Conservation (phyloP, 108 stramenopile species). For the Mediolabrus comicus region DNA sequence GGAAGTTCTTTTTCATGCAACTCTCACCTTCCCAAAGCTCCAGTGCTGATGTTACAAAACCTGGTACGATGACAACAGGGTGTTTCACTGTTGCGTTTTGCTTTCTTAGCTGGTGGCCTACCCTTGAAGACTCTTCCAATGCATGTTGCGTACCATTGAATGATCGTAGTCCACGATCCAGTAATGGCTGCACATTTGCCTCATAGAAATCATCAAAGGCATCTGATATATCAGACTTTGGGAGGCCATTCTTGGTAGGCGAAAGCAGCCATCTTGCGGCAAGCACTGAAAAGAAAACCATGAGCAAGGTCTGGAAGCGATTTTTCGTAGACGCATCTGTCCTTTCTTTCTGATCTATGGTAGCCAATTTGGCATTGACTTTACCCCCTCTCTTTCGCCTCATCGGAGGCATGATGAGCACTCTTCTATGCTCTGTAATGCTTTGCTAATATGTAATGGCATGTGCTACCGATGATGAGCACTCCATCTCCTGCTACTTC, state of each 20-base stretch:
- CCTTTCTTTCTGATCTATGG: neutral
- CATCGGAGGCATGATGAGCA: neutral
- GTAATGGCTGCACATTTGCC: slow-evolving; percentile 26
- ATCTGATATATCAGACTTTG: neutral
- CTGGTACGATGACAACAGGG: slow-evolving; percentile 86
- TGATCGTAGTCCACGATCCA: slow-evolving; percentile 10
- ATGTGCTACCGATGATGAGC: too few relatives aligned
- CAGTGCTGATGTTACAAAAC: slow-evolving; percentile 84
- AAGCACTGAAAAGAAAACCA: neutral
- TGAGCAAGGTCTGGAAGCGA: neutral
- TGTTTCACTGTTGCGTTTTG: slow-evolving; percentile 61
- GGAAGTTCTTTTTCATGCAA: slow-evolving; percentile 78
- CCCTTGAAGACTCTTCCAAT: slow-evolving; percentile 7
- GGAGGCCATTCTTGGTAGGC: neutral
- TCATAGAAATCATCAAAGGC: slow-evolving; percentile 39
- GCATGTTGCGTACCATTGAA: slow-evolving; percentile 27
- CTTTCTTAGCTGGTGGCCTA: slow-evolving; percentile 27
- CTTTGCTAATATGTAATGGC: too few relatives aligned
- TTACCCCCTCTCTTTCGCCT: slow-evolving; percentile 3
- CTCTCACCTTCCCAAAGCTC: slow-evolving; percentile 87
- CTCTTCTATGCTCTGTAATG: too few relatives aligned
- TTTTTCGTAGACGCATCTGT: neutral
- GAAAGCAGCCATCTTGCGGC: neutral
- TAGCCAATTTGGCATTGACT: neutral
- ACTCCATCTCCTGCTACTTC: too few relatives aligned